Base-by-base conservation (phyloP, 768 basidiomycete species). In the Boletus reticulatus region DNA sequence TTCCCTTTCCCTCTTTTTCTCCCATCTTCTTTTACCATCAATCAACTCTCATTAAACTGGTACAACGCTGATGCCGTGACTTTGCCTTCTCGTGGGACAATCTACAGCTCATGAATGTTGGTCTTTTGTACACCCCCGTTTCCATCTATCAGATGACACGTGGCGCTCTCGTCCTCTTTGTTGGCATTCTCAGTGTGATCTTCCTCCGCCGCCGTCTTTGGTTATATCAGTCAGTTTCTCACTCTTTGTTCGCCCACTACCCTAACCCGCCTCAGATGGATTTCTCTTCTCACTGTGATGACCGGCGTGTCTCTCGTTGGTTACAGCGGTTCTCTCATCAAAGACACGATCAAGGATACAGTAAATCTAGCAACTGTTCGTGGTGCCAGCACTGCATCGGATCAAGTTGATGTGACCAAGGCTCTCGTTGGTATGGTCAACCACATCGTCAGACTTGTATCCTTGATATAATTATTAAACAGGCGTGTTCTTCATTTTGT, bases 71-170 rank as follows among this genome's bases (percentile, higher is more conserved):
- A 72, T 62, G 50, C 50, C 58, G 36, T 52, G 47, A 45, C 53
- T 53, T 46, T 50, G 5, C 27, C 50, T 62, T 58, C 48, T 47
- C 43, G 45, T 53, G 57, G 51, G 48, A 54, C 48, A 54, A 45
- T 62, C 41, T 59, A 62, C 68, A 79, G 75, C 75, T 97, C 61
- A 98, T 98, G 97, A 97, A 97, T 68, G 79, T 96, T 61, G 97
- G 97, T 52, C 81, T 99, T 45, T 81, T 99, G 37, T 93, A 95
- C 72, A 95, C 94, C 2, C 96, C 96, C 29, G 97, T 99, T 52
- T 94, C 92, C 42, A 93, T 98, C 63, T 98, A 92, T 77, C 96
- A 97, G 73, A 96, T 97, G 94, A 92, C 87, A 57, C 85, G 89
- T 55, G 94, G 95, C 48, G 89, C 93, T 42, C 84, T 97, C 54